Conservation (phyloP, 192 early-diverging fungal genomes). For the Coemansia umbellata region DNA sequence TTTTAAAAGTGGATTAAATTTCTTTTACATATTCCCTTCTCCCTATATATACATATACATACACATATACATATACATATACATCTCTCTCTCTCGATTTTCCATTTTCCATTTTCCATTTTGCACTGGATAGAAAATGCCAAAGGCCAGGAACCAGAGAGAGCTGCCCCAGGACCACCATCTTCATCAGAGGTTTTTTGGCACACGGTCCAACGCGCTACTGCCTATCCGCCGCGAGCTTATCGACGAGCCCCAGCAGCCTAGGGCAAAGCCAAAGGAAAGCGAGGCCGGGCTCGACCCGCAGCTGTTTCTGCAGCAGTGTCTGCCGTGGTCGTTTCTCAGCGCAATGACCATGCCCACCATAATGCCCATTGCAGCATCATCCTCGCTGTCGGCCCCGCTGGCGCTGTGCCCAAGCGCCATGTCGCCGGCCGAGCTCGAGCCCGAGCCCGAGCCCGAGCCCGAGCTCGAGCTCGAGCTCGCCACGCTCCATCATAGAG, state of each 20-base stretch:
- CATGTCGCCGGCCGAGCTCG: too few species aligned
- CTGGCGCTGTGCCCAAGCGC: too few species aligned
- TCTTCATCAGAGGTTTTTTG: constrained; percentile 22
- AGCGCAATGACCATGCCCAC: background rate
- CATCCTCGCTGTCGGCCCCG: background rate
- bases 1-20: too few species aligned
- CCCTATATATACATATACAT: too few species aligned
- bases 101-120: too few species aligned
- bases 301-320: constrained; percentile 3
- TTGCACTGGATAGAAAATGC: too few species aligned
- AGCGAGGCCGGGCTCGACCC: background rate
- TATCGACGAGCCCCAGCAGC: constrained; percentile 1
- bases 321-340: constrained; percentile 2
- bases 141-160: too few species aligned
- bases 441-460: too few species aligned
- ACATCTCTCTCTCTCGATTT: too few species aligned
- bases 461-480: too few species aligned
- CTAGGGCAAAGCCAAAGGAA: background rate
- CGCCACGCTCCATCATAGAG: background rate
- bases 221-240: constrained; percentile 24
- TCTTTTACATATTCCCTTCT: too few species aligned
- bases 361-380: background rate
- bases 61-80: too few species aligned
- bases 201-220: constrained; percentile 8
- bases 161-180: constrained; percentile 1